Base-by-base conservation (phyloP, 257 asterid species). In the Voacanga thouarsii region DNA sequence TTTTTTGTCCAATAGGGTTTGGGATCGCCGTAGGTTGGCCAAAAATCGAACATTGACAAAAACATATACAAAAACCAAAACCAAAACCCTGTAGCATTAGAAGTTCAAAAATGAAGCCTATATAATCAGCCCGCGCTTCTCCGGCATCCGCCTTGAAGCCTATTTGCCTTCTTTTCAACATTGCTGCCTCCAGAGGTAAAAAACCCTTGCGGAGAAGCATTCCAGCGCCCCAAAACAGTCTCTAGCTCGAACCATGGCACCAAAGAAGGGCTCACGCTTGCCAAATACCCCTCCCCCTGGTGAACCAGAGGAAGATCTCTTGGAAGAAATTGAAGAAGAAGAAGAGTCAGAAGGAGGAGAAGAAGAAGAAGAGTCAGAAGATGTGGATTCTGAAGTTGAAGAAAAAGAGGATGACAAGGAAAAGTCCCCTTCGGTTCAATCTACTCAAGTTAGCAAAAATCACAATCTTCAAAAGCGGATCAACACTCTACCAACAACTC, bases 231-330 rank as follows among this genome's bases (percentile, higher is more conserved):
- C 19, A 21, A 7, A 55, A 2, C 0, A 0, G 4, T 19, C 19
- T 4, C 61, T 51, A 11, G 0, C 57, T 11, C 9, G 5, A 12
- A 8, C 61, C 0, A 83, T 83, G 86, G 82, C 80, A 0, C 83
- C 80, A 45, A 81, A 71, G 56, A 78, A 74, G 59, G 2, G 23
- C 61, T 55, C 26, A 55, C 26, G 61, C 30, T 15, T 57, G 12
- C 65, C 30, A 15, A 23, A 56, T 53, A n/a, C 71, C 50, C 19
- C 81, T 45, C 82, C 80, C 16, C 87, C 81, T 39, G 75, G 81
- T 47, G 73, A 82, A 6, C 75, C 83, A 26, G 69, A 57, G 47
- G 39, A 33, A 15, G 44, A 65, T 2, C 11, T 12, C 16, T 6
- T 9, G 0, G 59, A 67, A 23, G 53, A 43, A n/a, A 12, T 11